phyloP scores from a whole-genome alignment of 1,284 basidiomycete species.

The Tylopilus orsonianus region DNA sequence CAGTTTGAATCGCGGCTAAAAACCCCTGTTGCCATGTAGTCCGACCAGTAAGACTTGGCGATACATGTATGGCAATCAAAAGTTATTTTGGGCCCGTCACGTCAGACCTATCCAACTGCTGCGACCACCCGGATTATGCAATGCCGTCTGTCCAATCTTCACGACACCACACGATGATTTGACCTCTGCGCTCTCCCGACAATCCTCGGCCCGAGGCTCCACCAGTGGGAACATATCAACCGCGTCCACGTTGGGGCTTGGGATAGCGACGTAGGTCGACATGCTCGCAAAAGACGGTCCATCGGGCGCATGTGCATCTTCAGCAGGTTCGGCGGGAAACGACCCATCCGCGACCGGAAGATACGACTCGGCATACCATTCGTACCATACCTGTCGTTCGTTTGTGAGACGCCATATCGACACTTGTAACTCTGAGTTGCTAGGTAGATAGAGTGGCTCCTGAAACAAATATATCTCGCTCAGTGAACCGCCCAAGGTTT shows the following conservation, averaged over 20 bases:
- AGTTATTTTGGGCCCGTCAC: constrained; percentile 26
- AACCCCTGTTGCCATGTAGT: too few species aligned
- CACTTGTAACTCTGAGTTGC: constrained; percentile 88
- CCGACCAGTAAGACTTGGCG: too few species aligned
- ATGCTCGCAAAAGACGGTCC: constrained; percentile 34
- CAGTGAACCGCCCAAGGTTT: background rate
- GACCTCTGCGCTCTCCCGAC: constrained; percentile 16
- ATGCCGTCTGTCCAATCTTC: constrained; percentile 89
- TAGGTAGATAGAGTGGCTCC: constrained; percentile 93
- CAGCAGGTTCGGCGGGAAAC: constrained; percentile 14
- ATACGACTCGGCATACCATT: constrained; percentile 96
- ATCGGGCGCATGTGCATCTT: constrained; percentile 12
- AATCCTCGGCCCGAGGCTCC: constrained; percentile 16
- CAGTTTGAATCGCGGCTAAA: too few species aligned
- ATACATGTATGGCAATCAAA: too few species aligned
- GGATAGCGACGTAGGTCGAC: constrained; percentile 47
- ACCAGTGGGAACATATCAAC: constrained; percentile 42
- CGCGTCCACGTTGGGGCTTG: constrained; percentile 65
- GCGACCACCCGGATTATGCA: constrained; percentile 89
- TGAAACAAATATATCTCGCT: constrained; percentile 32
- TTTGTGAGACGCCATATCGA: constrained; percentile 94
- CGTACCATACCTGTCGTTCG: constrained; percentile 93
- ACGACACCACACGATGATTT: constrained; percentile 45
- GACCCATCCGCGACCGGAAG: constrained; percentile 53
- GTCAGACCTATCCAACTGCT: constrained; percentile 89